phyloP scores from a whole-genome alignment of 495 filamentous ascomycete genomes.

The Penicillium egyptiacum region DNA sequence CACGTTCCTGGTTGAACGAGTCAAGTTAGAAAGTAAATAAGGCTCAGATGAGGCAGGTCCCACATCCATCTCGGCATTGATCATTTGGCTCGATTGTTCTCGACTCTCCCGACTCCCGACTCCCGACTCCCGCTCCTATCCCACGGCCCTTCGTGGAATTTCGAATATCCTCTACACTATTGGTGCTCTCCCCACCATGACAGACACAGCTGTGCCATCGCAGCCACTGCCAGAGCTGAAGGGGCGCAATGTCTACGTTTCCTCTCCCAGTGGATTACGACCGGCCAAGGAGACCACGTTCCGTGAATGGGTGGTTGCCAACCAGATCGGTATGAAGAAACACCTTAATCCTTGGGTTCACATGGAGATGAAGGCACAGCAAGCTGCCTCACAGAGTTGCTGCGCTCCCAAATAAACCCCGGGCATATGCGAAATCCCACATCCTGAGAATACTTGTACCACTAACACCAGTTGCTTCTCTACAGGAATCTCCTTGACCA shows the following conservation, averaged over 20 bases:
- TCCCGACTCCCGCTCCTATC: conserved; percentile 22
- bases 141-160: conserved; percentile 4
- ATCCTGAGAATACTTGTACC: conserved; percentile 3
- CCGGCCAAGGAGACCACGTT: conserved; percentile 48
- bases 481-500: conserved; percentile 73
- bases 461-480: conserved; percentile 23
- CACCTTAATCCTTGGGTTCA: neutral
- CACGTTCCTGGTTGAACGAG: conserved; percentile 14
- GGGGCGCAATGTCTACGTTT: conserved; percentile 48
- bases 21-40: neutral
- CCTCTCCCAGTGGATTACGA: conserved; percentile 35
- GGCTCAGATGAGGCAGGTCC: conserved; percentile 22
- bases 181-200: conserved; percentile 29
- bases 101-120: conserved; percentile 8
- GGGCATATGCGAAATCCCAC: neutral
- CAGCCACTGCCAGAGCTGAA: conserved; percentile 25
- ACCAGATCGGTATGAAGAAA: conserved; percentile 52
- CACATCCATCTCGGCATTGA: conserved; percentile 27
- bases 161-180: conserved; percentile 9
- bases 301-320: conserved; percentile 52
- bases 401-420: neutral
- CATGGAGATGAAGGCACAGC: neutral
- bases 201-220: conserved; percentile 30
- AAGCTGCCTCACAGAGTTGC: neutral
- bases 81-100: conserved; percentile 22